Conservation (phyloP, 345 rosid species). For the Melastoma malabathricum region DNA sequence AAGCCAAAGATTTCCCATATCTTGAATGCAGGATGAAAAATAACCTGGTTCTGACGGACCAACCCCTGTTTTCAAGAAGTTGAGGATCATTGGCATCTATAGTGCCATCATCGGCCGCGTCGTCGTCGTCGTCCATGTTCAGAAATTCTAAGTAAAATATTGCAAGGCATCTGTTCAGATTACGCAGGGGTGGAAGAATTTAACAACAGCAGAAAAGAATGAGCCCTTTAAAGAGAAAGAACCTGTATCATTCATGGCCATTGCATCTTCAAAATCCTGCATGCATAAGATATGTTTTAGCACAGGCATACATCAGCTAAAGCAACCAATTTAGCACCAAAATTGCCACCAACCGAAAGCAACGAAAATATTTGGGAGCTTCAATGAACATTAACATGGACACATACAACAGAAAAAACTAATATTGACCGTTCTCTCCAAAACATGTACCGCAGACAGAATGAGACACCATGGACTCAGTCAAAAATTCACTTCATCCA, state of each 20-base stretch:
- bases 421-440: too few species aligned
- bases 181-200: not conserved
- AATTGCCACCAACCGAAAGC: too few species aligned
- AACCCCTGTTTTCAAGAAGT: conserved; percentile 80
- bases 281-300: conserved; percentile 4
- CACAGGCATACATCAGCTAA: not conserved
- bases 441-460: too few species aligned
- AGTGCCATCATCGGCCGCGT: conserved; percentile 45
- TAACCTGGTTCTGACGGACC: conserved; percentile 99
- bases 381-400: too few species aligned
- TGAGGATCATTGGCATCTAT: conserved; percentile 39
- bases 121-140: conserved; percentile 83
- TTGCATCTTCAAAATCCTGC: conserved; percentile 54
- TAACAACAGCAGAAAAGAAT: conserved; percentile 9
- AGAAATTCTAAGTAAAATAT: conserved; percentile 46
- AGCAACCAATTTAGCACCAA: not conserved
- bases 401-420: too few species aligned
- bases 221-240: not conserved
- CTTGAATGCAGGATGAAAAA: conserved; percentile 6
- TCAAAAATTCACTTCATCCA: too few species aligned
- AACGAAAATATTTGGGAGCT: too few species aligned
- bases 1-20: not conserved
- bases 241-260: conserved; percentile 81
- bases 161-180: not conserved
- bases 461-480: too few species aligned